Evolutionary conservation across 768 basidiomycete species (phyloP).

Genomic region (Trametes cingulata): DNA sequence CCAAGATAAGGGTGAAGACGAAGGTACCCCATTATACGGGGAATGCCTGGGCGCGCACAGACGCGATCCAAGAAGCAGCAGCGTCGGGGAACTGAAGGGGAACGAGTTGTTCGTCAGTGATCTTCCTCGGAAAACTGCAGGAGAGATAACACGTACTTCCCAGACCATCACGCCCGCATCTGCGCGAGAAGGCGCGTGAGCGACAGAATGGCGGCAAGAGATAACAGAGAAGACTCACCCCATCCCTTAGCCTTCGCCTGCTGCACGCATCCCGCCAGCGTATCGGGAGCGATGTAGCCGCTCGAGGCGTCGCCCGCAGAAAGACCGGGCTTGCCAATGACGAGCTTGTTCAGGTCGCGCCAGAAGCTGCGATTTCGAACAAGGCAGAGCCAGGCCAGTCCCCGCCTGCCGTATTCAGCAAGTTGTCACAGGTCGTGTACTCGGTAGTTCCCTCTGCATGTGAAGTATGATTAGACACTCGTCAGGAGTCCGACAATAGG

Average conservation of each 20-base stretch:
- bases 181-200: conserved; percentile 9
- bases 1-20: background rate
- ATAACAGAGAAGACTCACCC: conserved; percentile 45
- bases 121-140: background rate
- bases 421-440: conserved; percentile 40
- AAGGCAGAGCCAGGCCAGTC: conserved; percentile 46
- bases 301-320: conserved; percentile 40
- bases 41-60: conserved; percentile 35
- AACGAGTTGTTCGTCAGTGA: background rate
- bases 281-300: conserved; percentile 57
- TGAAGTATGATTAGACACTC: background rate
- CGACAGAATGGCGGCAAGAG: background rate
- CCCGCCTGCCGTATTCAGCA: conserved; percentile 42
- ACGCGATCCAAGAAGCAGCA: conserved; percentile 35
- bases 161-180: conserved; percentile 41
- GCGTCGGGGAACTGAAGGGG: conserved; percentile 38
- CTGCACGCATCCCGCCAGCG: conserved; percentile 57
- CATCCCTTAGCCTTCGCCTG: conserved; percentile 63
- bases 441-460: conserved; percentile 37
- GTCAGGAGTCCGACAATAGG: background rate
- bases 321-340: conserved; percentile 72
- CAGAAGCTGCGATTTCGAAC: conserved; percentile 54
- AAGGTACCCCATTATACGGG: conserved; percentile 19
- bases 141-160: conserved; percentile 31
- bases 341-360: conserved; percentile 59